Conservation (phyloP, 2,329 filamentous ascomycete genomes). For the Penicillium oxalicum region DNA sequence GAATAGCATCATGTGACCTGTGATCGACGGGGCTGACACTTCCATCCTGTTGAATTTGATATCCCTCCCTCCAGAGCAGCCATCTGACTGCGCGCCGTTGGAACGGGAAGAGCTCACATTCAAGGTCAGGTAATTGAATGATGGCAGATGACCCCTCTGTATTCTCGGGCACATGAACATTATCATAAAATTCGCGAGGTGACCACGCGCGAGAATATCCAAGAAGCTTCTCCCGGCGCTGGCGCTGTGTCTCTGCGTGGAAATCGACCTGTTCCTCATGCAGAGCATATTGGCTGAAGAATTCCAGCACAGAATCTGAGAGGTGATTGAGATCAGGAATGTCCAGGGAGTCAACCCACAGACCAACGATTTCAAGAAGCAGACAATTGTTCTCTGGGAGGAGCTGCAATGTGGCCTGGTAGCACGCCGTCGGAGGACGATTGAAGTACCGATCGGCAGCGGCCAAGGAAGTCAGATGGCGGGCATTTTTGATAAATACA, state of each 20-base stretch:
- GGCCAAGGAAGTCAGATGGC: conserved; percentile 15
- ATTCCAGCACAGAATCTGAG: conserved; percentile 11
- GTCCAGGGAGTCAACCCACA: conserved; percentile 34
- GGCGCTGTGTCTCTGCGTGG: neutral
- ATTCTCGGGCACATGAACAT: conserved; percentile 41
- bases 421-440: conserved; percentile 23
- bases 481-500: conserved; percentile 21
- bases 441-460: conserved; percentile 24
- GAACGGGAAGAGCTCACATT: conserved; percentile 44
- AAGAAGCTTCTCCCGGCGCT: conserved; percentile 10
- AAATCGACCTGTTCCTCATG: conserved; percentile 14
- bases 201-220: conserved; percentile 21
- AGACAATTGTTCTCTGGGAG: conserved; percentile 17
- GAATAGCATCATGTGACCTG: conserved; percentile 17
- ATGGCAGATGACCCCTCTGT: conserved; percentile 27
- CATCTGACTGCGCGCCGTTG: conserved; percentile 44
- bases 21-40: conserved; percentile 17
- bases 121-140: conserved; percentile 30
- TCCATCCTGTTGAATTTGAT: conserved; percentile 30
- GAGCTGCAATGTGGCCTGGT: conserved; percentile 26
- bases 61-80: conserved; percentile 42
- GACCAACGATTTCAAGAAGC: conserved; percentile 24
- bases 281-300: conserved; percentile 28
- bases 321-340: conserved; percentile 19
- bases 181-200: conserved; percentile 43